Evolutionary conservation across 2,329 filamentous ascomycete species (phyloP).

Genomic region (Periconia sp.): DNA sequence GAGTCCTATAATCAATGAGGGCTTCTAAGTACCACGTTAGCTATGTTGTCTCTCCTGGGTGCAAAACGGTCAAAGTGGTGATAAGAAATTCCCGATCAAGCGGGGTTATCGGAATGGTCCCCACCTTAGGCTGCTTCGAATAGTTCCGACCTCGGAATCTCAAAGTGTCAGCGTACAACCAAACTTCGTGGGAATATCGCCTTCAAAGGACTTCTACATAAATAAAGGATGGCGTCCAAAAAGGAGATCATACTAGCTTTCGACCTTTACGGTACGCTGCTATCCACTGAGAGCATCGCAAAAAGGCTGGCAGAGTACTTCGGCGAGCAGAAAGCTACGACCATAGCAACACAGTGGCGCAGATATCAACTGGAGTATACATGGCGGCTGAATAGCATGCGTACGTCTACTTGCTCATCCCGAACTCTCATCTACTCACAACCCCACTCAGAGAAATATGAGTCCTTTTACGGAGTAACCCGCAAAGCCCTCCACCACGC

Average conservation of each 20-base stretch:
- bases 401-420: conserved; percentile 50
- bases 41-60: too few species aligned
- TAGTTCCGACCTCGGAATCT: too few species aligned
- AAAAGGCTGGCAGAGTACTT: conserved; percentile 63
- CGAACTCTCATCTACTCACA: conserved; percentile 1
- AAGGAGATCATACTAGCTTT: conserved; percentile 66
- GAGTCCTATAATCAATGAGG: too few species aligned
- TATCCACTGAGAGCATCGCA: conserved; percentile 73
- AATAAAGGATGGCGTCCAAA: conserved; percentile 59
- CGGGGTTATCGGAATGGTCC: too few species aligned
- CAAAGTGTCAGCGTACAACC: too few species aligned
- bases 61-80: too few species aligned
- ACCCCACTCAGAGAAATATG: conserved; percentile 60
- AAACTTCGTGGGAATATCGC: neutral
- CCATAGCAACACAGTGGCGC: conserved; percentile 68
- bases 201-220: neutral
- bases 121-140: too few species aligned
- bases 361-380: conserved; percentile 79
- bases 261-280: conserved; percentile 76
- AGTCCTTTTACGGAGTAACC: conserved; percentile 69
- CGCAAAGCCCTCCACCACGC: conserved; percentile 68
- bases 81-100: too few species aligned
- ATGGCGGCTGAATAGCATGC: conserved; percentile 77
- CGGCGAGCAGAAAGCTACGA: conserved; percentile 62
- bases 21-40: too few species aligned